A percentile compares a stretch with the other conserved stretches of the same genome.
These are phyloP conservation scores for Cucurbita maxima DNA, from an alignment of 306 rosid genomes.

Conservation along the genomic window DNA sequence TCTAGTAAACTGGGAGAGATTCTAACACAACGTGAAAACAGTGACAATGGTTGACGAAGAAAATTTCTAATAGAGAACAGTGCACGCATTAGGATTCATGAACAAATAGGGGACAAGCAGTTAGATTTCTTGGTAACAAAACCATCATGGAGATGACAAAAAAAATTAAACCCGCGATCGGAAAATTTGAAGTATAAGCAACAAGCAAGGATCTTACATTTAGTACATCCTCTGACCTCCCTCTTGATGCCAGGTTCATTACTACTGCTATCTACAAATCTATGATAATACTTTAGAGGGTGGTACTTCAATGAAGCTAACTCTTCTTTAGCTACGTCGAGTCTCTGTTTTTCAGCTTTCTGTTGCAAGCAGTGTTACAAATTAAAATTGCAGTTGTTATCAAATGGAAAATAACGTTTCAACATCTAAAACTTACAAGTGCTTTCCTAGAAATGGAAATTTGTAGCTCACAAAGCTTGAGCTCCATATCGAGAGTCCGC, in stretches of 20 bases:
- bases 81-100: not conserved
- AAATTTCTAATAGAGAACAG: not conserved
- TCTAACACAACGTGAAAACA: not conserved
- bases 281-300: conserved; percentile 36
- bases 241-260: conserved; percentile 21
- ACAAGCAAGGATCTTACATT: conserved; percentile 1
- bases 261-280: conserved; percentile 4
- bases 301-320: conserved; percentile 44
- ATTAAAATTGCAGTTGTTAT: not conserved
- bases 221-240: conserved; percentile 20
- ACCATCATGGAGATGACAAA: not conserved
- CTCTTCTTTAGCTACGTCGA: conserved; percentile 44
- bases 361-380: conserved; percentile 13
- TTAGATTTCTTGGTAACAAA: not conserved
- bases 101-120: not conserved
- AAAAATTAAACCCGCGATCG: not conserved
- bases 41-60: not conserved
- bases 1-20: too few species aligned
- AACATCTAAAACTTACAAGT: conserved; percentile 37
- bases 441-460: conserved; percentile 37
- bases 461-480: conserved; percentile 43
- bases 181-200: not conserved
- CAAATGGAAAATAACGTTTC: not conserved
- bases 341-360: conserved; percentile 52
- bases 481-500: conserved; percentile 41